phyloP scores from a whole-genome alignment of 2,329 filamentous ascomycete genomes.

The Pezicula rhizophila region DNA sequence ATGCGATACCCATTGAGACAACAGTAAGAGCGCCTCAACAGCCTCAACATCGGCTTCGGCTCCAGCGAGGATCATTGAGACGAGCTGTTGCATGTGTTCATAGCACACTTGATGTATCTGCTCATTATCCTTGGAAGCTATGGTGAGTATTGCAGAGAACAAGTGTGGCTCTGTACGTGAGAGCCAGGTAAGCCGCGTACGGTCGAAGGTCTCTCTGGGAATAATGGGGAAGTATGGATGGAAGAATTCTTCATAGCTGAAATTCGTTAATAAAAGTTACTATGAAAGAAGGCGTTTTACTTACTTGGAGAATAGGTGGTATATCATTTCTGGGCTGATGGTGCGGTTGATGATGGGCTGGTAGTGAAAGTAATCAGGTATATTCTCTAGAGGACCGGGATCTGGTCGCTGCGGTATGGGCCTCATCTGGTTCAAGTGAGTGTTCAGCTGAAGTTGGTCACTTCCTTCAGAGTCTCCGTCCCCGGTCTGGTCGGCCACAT shows the following conservation, averaged over 20 bases:
- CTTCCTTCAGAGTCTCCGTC: constrained; percentile 21
- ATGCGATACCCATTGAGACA: constrained; percentile 60
- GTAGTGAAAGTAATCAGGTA: constrained; percentile 20
- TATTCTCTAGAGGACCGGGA: constrained; percentile 7
- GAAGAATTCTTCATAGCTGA: constrained; percentile 35
- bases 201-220: constrained; percentile 43
- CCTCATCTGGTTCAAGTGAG: constrained; percentile 6
- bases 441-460: constrained; percentile 12
- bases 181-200: constrained; percentile 42
- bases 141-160: constrained; percentile 63
- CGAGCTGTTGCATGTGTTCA: constrained; percentile 62
- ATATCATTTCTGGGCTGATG: constrained; percentile 21
- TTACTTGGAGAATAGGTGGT: constrained; percentile 21
- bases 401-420: constrained; percentile 6
- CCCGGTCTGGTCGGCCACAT: constrained; percentile 25
- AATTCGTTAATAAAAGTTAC: background rate
- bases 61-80: constrained; percentile 61
- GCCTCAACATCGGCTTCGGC: constrained; percentile 63
- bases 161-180: constrained; percentile 59
- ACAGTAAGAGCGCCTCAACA: constrained; percentile 62
- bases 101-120: constrained; percentile 60
- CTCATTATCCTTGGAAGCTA: constrained; percentile 65
- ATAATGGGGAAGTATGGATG: constrained; percentile 67
- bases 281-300: background rate
- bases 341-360: constrained; percentile 21